Percentiles rank a stretch among this genome's conserved stretches.
Conservation (phyloP, 2,329 filamentous ascomycete species). For the Shiraia sp. region DNA sequence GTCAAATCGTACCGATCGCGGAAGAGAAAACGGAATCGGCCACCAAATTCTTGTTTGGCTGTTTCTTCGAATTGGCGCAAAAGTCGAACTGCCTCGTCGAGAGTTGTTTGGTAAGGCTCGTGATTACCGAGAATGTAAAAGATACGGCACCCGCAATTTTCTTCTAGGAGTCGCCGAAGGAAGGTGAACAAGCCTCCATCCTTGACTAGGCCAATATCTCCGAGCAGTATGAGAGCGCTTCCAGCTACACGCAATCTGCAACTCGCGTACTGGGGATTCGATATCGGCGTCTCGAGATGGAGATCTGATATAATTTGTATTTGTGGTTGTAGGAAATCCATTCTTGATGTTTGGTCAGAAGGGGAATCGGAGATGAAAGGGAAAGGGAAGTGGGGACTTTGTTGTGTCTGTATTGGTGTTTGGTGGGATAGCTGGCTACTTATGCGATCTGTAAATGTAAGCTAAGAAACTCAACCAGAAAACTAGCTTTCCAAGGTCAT, state of each 20-base stretch:
- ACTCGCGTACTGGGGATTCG: slow-evolving; percentile 8
- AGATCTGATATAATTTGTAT: slow-evolving; percentile 27
- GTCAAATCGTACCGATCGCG: slow-evolving; percentile 15
- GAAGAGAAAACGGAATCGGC: slow-evolving; percentile 18
- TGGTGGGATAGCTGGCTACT: too few relatives aligned
- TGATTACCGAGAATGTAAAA: slow-evolving; percentile 28
- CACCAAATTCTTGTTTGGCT: slow-evolving; percentile 5
- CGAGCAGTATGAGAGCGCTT: slow-evolving; percentile 14
- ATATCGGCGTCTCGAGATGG: slow-evolving; percentile 20
- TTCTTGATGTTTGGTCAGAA: neutral
- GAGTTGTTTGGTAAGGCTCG: slow-evolving; percentile 12
- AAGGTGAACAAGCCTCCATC: slow-evolving; percentile 13
- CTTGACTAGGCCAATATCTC: slow-evolving; percentile 20
- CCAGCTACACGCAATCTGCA: slow-evolving; percentile 7
- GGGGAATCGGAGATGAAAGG: too few relatives aligned
- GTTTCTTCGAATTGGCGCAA: slow-evolving; percentile 20
- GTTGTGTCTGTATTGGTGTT: too few relatives aligned
- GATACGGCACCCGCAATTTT: slow-evolving; percentile 6
- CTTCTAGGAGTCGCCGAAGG: slow-evolving; percentile 11
- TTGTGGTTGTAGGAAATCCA: slow-evolving; percentile 14
- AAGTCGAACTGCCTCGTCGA: neutral
- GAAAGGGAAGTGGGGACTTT: too few relatives aligned
- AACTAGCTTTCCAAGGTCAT: too few relatives aligned
- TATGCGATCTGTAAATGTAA: too few relatives aligned
- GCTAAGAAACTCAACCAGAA: too few relatives aligned